These are phyloP conservation scores for Colletotrichum caudatum DNA, from an alignment of 2,329 filamentous ascomycete species.

Conservation along the genomic window DNA sequence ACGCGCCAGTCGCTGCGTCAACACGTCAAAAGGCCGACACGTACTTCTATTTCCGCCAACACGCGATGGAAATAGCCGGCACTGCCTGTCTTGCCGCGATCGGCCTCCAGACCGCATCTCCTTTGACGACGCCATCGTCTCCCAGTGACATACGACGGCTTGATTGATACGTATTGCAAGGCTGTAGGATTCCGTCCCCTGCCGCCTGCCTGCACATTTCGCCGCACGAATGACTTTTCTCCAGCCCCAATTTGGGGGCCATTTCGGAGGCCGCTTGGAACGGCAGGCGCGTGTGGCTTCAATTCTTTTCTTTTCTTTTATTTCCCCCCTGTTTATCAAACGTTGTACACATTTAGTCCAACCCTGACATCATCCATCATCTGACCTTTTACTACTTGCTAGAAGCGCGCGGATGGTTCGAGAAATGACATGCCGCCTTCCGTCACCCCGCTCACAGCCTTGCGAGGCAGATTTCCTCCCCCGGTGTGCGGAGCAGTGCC, in stretches of 20 bases:
- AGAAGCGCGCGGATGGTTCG: constrained; percentile 9
- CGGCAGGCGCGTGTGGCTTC: background rate
- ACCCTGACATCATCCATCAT: background rate
- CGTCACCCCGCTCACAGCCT: constrained; percentile 8
- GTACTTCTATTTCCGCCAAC: background rate
- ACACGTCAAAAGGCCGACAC: background rate
- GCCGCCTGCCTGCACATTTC: background rate
- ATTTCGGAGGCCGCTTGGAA: constrained; percentile 30
- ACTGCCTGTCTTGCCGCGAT: background rate
- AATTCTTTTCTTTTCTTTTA: too few relatives aligned
- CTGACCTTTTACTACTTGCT: background rate
- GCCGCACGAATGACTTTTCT: background rate
- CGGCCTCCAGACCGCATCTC: background rate
- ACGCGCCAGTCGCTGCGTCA: constrained; percentile 6
- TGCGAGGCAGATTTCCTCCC: constrained; percentile 29
- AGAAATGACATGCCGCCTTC: background rate
- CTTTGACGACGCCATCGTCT: background rate
- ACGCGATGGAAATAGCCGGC: background rate
- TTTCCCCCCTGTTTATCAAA: background rate
- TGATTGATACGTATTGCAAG: background rate
- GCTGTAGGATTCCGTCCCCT: constrained; percentile 24
- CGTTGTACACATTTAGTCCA: background rate
- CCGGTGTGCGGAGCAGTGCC: background rate
- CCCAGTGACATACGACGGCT: background rate
- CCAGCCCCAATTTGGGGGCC: constrained; percentile 32